Percentiles rank a stretch among this genome's conserved stretches.
These are phyloP conservation scores for Pezicula neosporulosa DNA, from an alignment of 2,329 filamentous ascomycete genomes.

Conservation along the genomic window DNA sequence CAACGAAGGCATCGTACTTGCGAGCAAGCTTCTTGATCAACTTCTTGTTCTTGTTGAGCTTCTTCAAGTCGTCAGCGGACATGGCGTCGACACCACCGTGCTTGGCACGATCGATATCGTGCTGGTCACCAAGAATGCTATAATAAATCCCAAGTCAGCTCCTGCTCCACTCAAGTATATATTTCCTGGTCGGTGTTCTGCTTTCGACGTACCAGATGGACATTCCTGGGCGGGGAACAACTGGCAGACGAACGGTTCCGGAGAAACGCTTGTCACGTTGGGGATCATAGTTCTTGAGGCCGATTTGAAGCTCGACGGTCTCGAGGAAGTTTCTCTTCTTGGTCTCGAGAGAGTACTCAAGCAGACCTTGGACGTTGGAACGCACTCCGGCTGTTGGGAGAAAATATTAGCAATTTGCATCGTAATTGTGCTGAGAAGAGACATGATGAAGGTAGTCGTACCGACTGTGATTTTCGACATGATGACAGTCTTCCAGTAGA, in stretches of 20 bases:
- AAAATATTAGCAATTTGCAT: conserved; percentile 23
- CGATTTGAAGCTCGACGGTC: conserved; percentile 89
- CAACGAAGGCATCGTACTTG: conserved; percentile 99
- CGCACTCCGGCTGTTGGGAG: conserved; percentile 80
- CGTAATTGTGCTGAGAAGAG: not conserved
- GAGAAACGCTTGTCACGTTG: conserved; percentile 99
- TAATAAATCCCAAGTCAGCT: conserved; percentile 24
- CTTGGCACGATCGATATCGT: conserved; percentile 99
- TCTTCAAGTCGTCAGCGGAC: conserved; percentile 98
- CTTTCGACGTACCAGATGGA: conserved; percentile 62
- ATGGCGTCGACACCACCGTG: conserved; percentile 98
- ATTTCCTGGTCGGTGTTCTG: conserved; percentile 3
- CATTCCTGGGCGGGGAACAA: conserved; percentile 89
- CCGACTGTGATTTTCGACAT: conserved; percentile 87
- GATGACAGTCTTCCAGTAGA: conserved; percentile 85
- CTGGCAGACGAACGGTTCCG: conserved; percentile 93
- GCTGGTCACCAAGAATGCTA: conserved; percentile 85
- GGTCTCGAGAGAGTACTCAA: conserved; percentile 91
- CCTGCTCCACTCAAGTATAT: conserved; percentile 4
- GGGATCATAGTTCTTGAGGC: conserved; percentile 98
- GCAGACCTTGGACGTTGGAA: conserved; percentile 87
- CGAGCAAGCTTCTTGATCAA: conserved; percentile 99
- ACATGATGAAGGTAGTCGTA: conserved; percentile 31
- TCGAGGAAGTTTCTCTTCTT: conserved; percentile 99
- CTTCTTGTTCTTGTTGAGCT: conserved; percentile 99